Percentiles rank a stretch among this genome's conserved stretches.
Evolutionary conservation across 1,284 basidiomycete genomes (phyloP).

Genomic region (Phaffia rhodozyma): DNA sequence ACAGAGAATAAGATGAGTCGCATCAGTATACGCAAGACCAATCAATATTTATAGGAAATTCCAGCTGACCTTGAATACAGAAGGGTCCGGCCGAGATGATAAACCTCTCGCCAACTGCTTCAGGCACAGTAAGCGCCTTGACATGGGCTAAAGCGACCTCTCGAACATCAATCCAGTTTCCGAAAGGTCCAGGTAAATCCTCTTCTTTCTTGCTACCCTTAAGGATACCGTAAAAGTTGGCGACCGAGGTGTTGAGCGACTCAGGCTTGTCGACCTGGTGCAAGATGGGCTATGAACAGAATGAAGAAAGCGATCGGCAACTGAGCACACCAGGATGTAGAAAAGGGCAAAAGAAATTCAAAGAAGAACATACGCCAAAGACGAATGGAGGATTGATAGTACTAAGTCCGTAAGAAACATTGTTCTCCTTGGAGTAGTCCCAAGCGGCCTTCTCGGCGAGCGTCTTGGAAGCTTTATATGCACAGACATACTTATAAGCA

Average conservation of each 20-base stretch:
- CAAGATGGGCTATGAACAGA: slow-evolving; percentile 38
- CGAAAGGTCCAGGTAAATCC: slow-evolving; percentile 19
- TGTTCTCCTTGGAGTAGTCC: slow-evolving; percentile 47
- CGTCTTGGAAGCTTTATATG: slow-evolving; percentile 40
- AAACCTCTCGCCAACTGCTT: slow-evolving; percentile 52
- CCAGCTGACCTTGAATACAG: background rate
- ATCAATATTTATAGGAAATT: too few relatives aligned
- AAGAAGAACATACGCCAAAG: background rate
- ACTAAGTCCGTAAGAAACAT: slow-evolving; percentile 45
- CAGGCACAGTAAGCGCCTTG: slow-evolving; percentile 42
- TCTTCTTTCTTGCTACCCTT: slow-evolving; percentile 1
- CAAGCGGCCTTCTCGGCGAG: slow-evolving; percentile 49
- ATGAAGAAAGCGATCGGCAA: background rate
- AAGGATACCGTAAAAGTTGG: slow-evolving; percentile 33
- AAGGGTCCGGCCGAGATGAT: slow-evolving; percentile 33
- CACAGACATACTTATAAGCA: background rate
- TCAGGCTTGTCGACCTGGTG: slow-evolving; percentile 43
- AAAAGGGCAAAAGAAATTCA: background rate
- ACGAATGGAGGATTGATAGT: slow-evolving; percentile 42
- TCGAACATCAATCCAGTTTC: slow-evolving; percentile 49
- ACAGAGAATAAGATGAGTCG: too few relatives aligned
- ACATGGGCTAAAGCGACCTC: slow-evolving; percentile 50
- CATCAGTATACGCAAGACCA: too few relatives aligned
- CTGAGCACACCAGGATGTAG: background rate
- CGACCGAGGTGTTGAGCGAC: slow-evolving; percentile 45